These are phyloP conservation scores for Dipteronia sinensis DNA, from an alignment of 345 rosid genomes.

Conservation along the genomic window DNA sequence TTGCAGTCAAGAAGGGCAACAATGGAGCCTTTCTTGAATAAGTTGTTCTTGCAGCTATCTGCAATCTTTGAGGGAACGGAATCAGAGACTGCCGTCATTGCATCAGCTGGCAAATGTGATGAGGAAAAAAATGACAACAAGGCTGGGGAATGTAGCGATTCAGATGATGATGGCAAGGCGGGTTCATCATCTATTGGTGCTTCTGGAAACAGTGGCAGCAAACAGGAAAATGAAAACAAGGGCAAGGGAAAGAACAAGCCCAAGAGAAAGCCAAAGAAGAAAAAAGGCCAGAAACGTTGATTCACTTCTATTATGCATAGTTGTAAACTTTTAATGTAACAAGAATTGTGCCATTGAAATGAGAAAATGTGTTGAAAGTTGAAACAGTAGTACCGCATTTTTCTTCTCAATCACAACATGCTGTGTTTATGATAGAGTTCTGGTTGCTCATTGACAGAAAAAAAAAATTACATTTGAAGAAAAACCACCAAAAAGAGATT, in stretches of 20 bases:
- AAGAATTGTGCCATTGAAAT: too few relatives aligned
- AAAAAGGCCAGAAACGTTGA: not conserved
- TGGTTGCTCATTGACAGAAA: too few relatives aligned
- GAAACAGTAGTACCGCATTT: too few relatives aligned
- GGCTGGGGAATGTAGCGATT: not conserved
- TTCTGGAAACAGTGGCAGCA: not conserved
- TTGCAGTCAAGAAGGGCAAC: constrained; percentile 19
- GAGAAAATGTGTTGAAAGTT: too few relatives aligned
- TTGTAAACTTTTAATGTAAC: too few relatives aligned
- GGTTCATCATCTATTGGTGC: not conserved
- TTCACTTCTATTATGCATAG: too few relatives aligned
- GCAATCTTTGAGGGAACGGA: not conserved
- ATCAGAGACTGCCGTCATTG: not conserved
- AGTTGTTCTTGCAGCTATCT: constrained; percentile 11
- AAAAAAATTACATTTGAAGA: too few relatives aligned
- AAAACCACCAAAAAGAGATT: too few relatives aligned
- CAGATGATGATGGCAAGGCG: not conserved
- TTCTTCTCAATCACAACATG: too few relatives aligned
- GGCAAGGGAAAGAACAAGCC: not conserved
- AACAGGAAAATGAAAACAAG: not conserved
- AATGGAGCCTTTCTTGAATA: constrained; percentile 16
- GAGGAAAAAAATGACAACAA: not conserved
- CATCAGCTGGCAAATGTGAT: not conserved
- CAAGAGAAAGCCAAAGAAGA: not conserved
- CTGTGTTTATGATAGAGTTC: too few relatives aligned